Evolutionary conservation across 257 asterid genomes (phyloP).

Genomic region (Nicotiana benthamiana): DNA sequence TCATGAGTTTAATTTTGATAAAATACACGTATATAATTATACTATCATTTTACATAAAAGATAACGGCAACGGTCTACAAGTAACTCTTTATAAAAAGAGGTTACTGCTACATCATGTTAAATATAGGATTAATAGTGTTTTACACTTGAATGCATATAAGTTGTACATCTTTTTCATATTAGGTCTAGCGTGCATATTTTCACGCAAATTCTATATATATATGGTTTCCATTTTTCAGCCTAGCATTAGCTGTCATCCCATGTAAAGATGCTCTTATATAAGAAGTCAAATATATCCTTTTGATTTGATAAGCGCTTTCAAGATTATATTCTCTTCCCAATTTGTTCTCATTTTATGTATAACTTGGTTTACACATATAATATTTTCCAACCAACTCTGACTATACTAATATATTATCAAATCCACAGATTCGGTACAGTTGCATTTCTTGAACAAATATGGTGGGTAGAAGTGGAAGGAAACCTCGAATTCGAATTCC

Average conservation of each 20-base stretch:
- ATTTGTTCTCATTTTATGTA: not conserved
- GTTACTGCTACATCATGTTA: not conserved
- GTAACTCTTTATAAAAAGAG: not conserved
- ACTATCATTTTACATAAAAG: too few species aligned
- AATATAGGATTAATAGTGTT: not conserved
- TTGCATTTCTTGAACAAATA: conserved; percentile 47
- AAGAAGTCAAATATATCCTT: not conserved
- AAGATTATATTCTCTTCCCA: not conserved
- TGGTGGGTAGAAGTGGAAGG: conserved; percentile 67
- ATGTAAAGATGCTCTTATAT: not conserved
- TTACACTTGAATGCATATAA: not conserved
- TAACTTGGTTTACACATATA: not conserved
- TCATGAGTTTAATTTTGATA: not conserved
- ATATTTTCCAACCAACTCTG: not conserved
- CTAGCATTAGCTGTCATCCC: not conserved
- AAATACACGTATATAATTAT: too few species aligned
- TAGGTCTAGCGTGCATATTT: not conserved
- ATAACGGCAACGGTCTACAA: too few species aligned
- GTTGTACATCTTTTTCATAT: not conserved
- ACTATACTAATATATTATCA: not conserved
- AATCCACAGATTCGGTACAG: conserved; percentile 26
- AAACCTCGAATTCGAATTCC: conserved; percentile 43
- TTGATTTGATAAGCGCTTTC: not conserved
- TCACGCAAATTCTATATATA: not conserved
- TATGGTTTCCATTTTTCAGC: not conserved